These are phyloP conservation scores for Ophiostoma novo-ulmi DNA, from an alignment of 2,329 filamentous ascomycete genomes.

Conservation along the genomic window DNA sequence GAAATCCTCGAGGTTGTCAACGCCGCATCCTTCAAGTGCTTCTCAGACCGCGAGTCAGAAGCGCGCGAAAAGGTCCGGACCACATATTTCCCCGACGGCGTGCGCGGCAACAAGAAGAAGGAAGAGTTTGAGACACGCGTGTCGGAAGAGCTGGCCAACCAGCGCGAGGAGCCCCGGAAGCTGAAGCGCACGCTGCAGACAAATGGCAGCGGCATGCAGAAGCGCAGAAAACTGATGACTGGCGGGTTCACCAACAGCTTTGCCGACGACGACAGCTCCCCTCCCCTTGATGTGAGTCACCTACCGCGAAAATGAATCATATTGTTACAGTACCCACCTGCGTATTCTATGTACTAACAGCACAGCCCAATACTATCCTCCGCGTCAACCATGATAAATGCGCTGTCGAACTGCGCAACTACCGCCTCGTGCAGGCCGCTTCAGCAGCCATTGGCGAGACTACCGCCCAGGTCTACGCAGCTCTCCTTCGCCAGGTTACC, in stretches of 20 bases:
- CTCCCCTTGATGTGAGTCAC: constrained; percentile 48
- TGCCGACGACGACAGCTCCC: constrained; percentile 37
- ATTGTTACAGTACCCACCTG: background rate
- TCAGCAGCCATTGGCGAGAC: constrained; percentile 64
- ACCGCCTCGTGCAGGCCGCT: constrained; percentile 67
- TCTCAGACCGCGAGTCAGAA: constrained; percentile 55
- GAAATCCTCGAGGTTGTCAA: constrained; percentile 64
- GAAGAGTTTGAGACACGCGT: constrained; percentile 56
- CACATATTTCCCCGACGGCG: constrained; percentile 47
- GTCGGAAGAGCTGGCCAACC: constrained; percentile 47
- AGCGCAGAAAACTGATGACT: constrained; percentile 52
- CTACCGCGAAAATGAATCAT: background rate
- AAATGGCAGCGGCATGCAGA: constrained; percentile 39
- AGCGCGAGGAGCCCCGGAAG: constrained; percentile 48
- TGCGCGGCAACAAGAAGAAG: constrained; percentile 62
- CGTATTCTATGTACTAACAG: background rate
- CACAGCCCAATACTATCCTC: constrained; percentile 59
- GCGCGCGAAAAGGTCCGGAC: constrained; percentile 60
- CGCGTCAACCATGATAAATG: constrained; percentile 83
- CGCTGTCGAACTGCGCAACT: constrained; percentile 73
- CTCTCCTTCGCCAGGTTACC: constrained; percentile 66
- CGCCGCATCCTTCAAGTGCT: constrained; percentile 52
- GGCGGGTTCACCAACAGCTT: constrained; percentile 40
- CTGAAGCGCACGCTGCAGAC: constrained; percentile 50
- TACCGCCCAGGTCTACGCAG: constrained; percentile 73